phyloP scores from a whole-genome alignment of 805 yeast species.

The Schwanniomyces occidentalis region DNA sequence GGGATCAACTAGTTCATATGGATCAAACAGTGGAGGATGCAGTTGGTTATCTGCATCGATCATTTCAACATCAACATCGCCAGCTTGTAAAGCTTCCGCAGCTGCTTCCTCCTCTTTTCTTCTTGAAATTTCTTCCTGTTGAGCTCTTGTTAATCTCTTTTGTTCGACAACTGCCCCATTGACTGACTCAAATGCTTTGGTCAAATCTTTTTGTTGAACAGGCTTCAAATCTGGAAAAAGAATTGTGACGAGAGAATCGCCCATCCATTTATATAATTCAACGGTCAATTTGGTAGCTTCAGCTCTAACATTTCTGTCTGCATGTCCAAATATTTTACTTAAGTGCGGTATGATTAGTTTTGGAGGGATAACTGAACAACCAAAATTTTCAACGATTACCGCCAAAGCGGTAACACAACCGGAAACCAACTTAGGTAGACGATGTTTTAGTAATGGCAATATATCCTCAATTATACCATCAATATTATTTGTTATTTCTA shows the following conservation, averaged over 20 bases:
- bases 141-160: conserved; percentile 54
- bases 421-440: conserved; percentile 76
- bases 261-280: conserved; percentile 73
- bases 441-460: conserved; percentile 58
- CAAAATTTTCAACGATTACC: conserved; percentile 60
- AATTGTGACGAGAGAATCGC: conserved; percentile 56
- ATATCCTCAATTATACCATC: conserved; percentile 67
- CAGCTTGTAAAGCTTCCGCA: conserved; percentile 11
- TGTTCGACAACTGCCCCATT: conserved; percentile 40
- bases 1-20: conserved; percentile 70
- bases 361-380: conserved; percentile 62
- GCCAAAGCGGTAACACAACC: conserved; percentile 59
- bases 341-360: conserved; percentile 55
- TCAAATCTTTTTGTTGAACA: conserved; percentile 84
- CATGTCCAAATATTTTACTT: conserved; percentile 75
- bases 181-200: conserved; percentile 61
- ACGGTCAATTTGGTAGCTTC: conserved; percentile 72
- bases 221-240: conserved; percentile 79
- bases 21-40: conserved; percentile 44
- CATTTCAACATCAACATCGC: conserved; percentile 33
- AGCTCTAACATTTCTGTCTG: conserved; percentile 81
- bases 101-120: conserved; percentile 13
- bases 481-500: conserved; percentile 63
- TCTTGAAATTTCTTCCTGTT: conserved; percentile 43
- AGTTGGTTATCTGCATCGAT: conserved; percentile 17